Evolutionary conservation across 768 basidiomycete species (phyloP).

Genomic region (Rubroboletus satanas): DNA sequence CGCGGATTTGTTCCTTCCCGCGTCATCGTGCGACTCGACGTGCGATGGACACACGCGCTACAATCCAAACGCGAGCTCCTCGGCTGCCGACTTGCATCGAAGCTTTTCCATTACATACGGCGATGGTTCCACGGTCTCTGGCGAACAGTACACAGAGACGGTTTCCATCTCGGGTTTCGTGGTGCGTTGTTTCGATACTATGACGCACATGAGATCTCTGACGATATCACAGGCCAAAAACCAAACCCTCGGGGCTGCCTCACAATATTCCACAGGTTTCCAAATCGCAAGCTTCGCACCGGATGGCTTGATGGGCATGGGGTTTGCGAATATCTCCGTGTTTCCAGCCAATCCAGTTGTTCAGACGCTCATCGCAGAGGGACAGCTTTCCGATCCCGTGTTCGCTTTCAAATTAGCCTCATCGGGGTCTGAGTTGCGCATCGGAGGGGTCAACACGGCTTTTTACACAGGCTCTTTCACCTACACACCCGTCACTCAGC

Average conservation of each 20-base stretch:
- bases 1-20: conserved; percentile 34
- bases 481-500: conserved; percentile 31
- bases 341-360: conserved; percentile 37
- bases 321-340: conserved; percentile 35
- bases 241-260: conserved; percentile 24
- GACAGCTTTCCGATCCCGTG: conserved; percentile 28
- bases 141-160: conserved; percentile 37
- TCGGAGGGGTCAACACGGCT: conserved; percentile 41
- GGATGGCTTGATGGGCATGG: conserved; percentile 42
- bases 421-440: conserved; percentile 33
- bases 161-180: conserved; percentile 36
- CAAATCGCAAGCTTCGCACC: conserved; percentile 12
- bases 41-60: conserved; percentile 37
- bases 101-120: conserved; percentile 39
- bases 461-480: conserved; percentile 39
- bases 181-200: conserved; percentile 5
- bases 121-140: conserved; percentile 40
- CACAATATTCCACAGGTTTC: conserved; percentile 16
- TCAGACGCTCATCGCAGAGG: conserved; percentile 41
- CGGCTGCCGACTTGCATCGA: conserved; percentile 21
- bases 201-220: neutral
- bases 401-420: conserved; percentile 41
- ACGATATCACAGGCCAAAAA: conserved; percentile 20
- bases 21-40: conserved; percentile 20
- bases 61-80: conserved; percentile 31